Base-by-base conservation (phyloP, 176 grass and related monocot genomes). In the Phragmites australis region DNA sequence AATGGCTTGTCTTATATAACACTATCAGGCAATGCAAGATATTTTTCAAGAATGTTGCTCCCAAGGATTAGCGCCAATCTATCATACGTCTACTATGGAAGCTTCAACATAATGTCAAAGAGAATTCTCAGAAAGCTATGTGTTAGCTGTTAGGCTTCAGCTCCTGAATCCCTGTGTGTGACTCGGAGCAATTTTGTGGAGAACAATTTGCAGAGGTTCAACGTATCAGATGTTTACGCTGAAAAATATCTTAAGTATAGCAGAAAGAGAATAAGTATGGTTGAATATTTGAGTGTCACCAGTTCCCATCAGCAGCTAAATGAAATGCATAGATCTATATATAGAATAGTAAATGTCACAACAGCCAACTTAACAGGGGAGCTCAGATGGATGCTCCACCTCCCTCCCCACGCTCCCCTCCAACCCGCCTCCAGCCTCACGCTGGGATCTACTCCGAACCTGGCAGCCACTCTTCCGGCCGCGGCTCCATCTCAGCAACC, bases 161-260 rank as follows among this genome's bases (percentile, higher is more conserved):
- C 2, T 59, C 55, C 31, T 37, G 48, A 37, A 80, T 52, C 23
- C 11, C 6, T 16, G 11, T 72, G 17, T 67, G 34, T 2, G 34
- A 68, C 17, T 59, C 25, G 14, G 56, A 73, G 45, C 19, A 58
- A 23, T 51, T 58, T 77, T 12, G 1, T 12, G 72, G 9, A 45
- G 9, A 34, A 76, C 14, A 64, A 54, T 15, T 52, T 68, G 51
- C 52, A 51, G 1, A 44, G 44, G 13, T 77, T 82, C 12, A 15
- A 58, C 6, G 57, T 37, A 69, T 40, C 8, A 47, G 9, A 15
- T 59, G 49, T 51, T 67, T 67, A 15, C 31, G 58, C 31, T 64
- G 63, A 41, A 70, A 70, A 63, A 29, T 70, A 84, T 61, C 1
- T n/a, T 78, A 71, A 18, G 6, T 26, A 29, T 15, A 63, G 19